phyloP scores from a whole-genome alignment of 176 grass and related monocot species.

The Microstegium vimineum region DNA sequence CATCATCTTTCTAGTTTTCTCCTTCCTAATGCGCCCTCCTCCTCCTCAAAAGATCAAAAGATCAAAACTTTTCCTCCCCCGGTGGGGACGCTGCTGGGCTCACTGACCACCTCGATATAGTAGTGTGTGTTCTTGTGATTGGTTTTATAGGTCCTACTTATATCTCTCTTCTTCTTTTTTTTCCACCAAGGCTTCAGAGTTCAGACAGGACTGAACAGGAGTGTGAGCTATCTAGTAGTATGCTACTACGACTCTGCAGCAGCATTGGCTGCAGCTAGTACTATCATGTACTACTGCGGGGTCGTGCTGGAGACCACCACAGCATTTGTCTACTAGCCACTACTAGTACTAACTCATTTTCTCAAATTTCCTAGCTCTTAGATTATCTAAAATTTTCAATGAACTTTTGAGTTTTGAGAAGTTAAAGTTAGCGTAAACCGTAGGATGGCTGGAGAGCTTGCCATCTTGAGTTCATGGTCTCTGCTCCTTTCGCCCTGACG shows the following conservation, averaged over 20 bases:
- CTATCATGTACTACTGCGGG: not conserved
- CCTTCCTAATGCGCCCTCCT: too few species aligned
- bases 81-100: not conserved
- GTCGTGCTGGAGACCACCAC: not conserved
- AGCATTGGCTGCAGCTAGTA: not conserved
- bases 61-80: not conserved
- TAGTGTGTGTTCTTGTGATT: conserved; percentile 19
- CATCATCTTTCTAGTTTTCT: too few species aligned
- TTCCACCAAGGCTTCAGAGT: not conserved
- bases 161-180: not conserved
- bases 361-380: not conserved
- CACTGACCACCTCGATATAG: not conserved
- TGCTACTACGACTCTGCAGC: not conserved
- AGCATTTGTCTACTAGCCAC: not conserved
- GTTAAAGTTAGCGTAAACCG: not conserved
- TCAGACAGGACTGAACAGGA: not conserved
- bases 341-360: not conserved
- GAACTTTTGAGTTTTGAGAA: not conserved
- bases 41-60: too few species aligned
- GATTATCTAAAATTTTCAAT: not conserved
- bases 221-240: not conserved
- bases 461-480: not conserved
- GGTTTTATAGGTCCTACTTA: conserved; percentile 18
- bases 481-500: not conserved
- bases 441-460: not conserved